A percentile compares a stretch with the other conserved stretches of the same genome.
Evolutionary conservation across 495 filamentous ascomycete genomes (phyloP).

Genomic region (Penicillium pancosmium): DNA sequence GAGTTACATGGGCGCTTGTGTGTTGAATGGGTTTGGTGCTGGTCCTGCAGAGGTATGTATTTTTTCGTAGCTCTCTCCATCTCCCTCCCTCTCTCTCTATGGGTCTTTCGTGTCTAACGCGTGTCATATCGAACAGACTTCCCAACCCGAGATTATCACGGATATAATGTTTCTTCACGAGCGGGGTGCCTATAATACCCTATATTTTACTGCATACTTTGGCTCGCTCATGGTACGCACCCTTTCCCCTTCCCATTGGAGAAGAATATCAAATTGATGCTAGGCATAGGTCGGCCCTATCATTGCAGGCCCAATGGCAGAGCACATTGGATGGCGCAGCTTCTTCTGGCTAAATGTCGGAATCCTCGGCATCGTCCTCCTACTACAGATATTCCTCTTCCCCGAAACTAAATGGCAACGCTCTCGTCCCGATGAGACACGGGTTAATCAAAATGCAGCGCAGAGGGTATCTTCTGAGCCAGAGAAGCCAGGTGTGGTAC

Average conservation of each 20-base stretch:
- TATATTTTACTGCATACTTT: conserved; percentile 61
- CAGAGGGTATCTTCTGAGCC: background rate
- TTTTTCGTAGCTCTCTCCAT: no score
- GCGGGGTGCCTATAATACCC: conserved; percentile 64
- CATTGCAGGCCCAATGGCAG: conserved; percentile 59
- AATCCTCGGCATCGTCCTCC: conserved; percentile 45
- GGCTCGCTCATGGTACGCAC: conserved; percentile 42
- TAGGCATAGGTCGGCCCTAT: conserved; percentile 52
- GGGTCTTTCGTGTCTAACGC: background rate
- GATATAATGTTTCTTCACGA: conserved; percentile 71
- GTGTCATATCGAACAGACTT: conserved; percentile 42
- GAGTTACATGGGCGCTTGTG: conserved; percentile 62
- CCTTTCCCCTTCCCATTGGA: background rate
- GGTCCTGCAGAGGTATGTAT: conserved; percentile 44
- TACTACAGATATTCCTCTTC: conserved; percentile 58
- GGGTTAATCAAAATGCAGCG: background rate
- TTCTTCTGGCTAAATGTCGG: conserved; percentile 63
- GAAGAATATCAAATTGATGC: background rate
- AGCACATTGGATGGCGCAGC: conserved; percentile 56
- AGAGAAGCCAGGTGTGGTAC: conserved; percentile 22
- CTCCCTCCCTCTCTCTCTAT: no score
- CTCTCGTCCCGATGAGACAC: conserved; percentile 26
- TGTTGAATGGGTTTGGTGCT: conserved; percentile 64
- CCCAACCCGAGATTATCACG: conserved; percentile 64
- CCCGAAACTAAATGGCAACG: conserved; percentile 66